Evolutionary conservation across 2,329 filamentous ascomycete genomes (phyloP).

Genomic region (Cyphellophora europaea): DNA sequence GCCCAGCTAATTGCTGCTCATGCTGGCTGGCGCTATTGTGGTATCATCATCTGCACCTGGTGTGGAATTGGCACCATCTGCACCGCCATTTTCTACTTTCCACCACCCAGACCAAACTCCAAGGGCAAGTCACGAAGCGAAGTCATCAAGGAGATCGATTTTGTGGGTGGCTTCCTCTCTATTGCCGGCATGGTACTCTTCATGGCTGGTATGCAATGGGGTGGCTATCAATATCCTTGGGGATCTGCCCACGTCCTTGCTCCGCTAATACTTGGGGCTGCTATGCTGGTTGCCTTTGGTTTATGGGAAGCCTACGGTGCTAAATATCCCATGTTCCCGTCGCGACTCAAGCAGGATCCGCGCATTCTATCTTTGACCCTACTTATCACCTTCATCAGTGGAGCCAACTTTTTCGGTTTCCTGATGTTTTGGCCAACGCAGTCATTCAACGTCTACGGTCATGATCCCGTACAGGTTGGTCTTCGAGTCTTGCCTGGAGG

Average conservation of each 20-base stretch:
- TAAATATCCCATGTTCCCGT: constrained; percentile 36
- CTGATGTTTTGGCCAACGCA: constrained; percentile 54
- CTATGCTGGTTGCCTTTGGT: constrained; percentile 28
- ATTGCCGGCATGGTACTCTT: constrained; percentile 29
- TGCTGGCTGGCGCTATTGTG: constrained; percentile 11
- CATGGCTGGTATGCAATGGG: constrained; percentile 42
- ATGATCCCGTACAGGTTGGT: constrained; percentile 57
- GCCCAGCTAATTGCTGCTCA: constrained; percentile 43
- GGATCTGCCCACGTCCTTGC: constrained; percentile 33
- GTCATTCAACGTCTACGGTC: constrained; percentile 54
- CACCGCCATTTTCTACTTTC: constrained; percentile 34
- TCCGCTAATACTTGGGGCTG: constrained; percentile 34
- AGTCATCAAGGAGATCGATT: constrained; percentile 39
- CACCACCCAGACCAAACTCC: constrained; percentile 32
- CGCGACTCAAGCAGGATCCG: constrained; percentile 35
- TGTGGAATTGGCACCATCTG: constrained; percentile 30
- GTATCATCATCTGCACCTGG: constrained; percentile 24
- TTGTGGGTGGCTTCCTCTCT: constrained; percentile 39
- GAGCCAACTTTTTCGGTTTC: constrained; percentile 48
- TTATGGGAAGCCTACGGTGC: constrained; percentile 38
- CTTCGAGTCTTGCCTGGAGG: constrained; percentile 55
- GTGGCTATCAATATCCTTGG: constrained; percentile 39
- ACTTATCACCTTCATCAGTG: constrained; percentile 51
- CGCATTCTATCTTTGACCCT: constrained; percentile 44
- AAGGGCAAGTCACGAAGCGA: constrained; percentile 20